phyloP scores from a whole-genome alignment of 805 yeast species.

The Priceomyces fermenticarens region DNA sequence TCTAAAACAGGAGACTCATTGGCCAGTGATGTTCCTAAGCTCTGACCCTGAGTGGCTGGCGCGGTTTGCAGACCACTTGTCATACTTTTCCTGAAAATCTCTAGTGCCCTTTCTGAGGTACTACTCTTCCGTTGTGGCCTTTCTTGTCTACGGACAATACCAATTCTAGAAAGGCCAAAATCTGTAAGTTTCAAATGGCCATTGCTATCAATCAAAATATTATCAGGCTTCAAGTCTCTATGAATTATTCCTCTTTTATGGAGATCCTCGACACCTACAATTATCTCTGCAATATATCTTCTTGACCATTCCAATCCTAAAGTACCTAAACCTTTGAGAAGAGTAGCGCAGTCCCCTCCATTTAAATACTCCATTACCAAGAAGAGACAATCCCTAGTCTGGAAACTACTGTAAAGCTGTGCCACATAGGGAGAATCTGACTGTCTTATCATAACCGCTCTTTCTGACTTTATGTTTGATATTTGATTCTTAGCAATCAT shows the following conservation, averaged over 20 bases:
- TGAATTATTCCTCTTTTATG: constrained; percentile 89
- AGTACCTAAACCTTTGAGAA: constrained; percentile 77
- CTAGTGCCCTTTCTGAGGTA: constrained; percentile 41
- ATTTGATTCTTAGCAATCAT: constrained; percentile 98
- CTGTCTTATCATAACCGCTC: constrained; percentile 98
- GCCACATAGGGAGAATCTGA: constrained; percentile 93
- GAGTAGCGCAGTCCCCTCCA: constrained; percentile 93
- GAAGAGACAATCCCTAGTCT: constrained; percentile 79
- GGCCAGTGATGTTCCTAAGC: constrained; percentile 5
- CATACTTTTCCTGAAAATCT: constrained; percentile 31
- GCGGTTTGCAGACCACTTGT: constrained; percentile 18
- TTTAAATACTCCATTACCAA: constrained; percentile 94
- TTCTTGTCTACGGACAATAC: constrained; percentile 76
- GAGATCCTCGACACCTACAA: constrained; percentile 85
- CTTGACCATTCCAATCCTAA: constrained; percentile 85
- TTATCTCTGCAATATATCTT: constrained; percentile 83
- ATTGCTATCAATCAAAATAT: constrained; percentile 73
- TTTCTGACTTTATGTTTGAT: constrained; percentile 87
- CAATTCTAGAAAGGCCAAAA: constrained; percentile 90
- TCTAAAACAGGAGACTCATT: constrained; percentile 26
- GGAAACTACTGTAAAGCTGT: constrained; percentile 82
- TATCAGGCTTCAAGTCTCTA: constrained; percentile 94
- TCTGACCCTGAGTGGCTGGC: constrained; percentile 8
- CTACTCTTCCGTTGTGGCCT: constrained; percentile 43
- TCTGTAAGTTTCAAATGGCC: constrained; percentile 95